Evolutionary conservation across 805 yeast genomes (phyloP).

Genomic region (Pichia insulana): DNA sequence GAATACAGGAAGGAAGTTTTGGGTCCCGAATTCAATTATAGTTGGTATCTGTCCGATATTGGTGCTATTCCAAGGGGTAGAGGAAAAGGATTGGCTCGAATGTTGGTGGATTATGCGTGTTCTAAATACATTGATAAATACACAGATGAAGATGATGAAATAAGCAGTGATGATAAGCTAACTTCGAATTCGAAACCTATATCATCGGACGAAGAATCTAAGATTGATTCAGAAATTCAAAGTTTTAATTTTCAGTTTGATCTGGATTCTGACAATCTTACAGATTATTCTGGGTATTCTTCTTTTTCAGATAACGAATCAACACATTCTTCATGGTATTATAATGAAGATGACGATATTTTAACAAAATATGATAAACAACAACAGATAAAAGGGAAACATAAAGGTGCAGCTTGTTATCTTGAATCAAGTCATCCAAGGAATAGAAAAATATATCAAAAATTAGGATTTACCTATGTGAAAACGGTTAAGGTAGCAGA

Average conservation of each 20-base stretch:
- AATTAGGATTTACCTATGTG: constrained; percentile 41
- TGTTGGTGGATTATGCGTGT: constrained; percentile 41
- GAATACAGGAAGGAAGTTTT: constrained; percentile 37
- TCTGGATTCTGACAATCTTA: constrained; percentile 26
- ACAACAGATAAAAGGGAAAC: constrained; percentile 21
- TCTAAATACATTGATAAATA: constrained; percentile 34
- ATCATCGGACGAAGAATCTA: constrained; percentile 19
- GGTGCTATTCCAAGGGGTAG: constrained; percentile 50
- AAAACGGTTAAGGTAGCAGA: constrained; percentile 29
- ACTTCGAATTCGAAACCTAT: constrained; percentile 5
- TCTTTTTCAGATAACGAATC: constrained; percentile 27
- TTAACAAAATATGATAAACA: constrained; percentile 26
- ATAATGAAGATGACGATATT: constrained; percentile 28
- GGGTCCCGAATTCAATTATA: constrained; percentile 29
- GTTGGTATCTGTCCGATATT: constrained; percentile 53
- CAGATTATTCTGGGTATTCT: constrained; percentile 29
- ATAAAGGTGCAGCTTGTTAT: constrained; percentile 32
- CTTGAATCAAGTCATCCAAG: constrained; percentile 50
- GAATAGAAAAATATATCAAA: constrained; percentile 44
- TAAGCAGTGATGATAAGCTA: constrained; percentile 13
- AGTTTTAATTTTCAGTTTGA: constrained; percentile 28
- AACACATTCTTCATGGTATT: constrained; percentile 29
- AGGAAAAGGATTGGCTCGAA: constrained; percentile 51
- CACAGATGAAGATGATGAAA: constrained; percentile 15
- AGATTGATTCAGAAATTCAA: constrained; percentile 27